Base-by-base conservation (phyloP, 139 green algal species). In the Dunaliella primolecta region DNA sequence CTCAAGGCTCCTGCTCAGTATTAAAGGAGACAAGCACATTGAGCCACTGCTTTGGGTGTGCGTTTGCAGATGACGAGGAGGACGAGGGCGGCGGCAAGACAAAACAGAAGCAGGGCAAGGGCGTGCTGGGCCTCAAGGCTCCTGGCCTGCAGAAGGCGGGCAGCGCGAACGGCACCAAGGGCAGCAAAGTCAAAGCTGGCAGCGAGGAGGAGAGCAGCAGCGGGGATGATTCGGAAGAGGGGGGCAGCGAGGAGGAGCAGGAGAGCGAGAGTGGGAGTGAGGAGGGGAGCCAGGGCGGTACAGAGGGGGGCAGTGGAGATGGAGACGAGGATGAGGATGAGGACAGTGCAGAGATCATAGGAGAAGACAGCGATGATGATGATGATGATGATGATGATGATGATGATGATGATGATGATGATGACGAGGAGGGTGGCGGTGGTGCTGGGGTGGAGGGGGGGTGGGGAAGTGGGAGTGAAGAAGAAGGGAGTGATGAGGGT, bases 221-320 rank as follows among this genome's bases (percentile, higher is more conserved):
- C 29, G 78, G 46, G 35, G 35, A 70, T 70, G 78, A 70, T 3
- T 24, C 15, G 3, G 78, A 83, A 56, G 74, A 81, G 32, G 80
- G 34, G 72, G 36, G 2, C n/a, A 81, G 56, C 71, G 75, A 80
- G 24, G 82, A 79, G 29, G 78, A 81, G 78, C 34, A 75, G 27
- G 78, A 56, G 78, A 35, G 31, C 32, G 64, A 71, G 81, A 36
- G 32, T 2, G 35, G 31, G 37, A 35, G 31, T 56, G 64, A 71
- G 81, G 64, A 37, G 11, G 35, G 31, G 37, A 84, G 30, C 37
- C 38, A n/a, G 55, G 37, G 23, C 71, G 29, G 71, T 32, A 21
- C 11, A 7, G 46, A 25, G 38, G 76, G 31, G 55, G 37, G 23
- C 71, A n/a, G 71, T 32, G 71, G 71, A 7, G 46, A 25, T 64